Evolutionary conservation across 2,329 filamentous ascomycete genomes (phyloP).

Genomic region (Arthrinium phaeospermum): DNA sequence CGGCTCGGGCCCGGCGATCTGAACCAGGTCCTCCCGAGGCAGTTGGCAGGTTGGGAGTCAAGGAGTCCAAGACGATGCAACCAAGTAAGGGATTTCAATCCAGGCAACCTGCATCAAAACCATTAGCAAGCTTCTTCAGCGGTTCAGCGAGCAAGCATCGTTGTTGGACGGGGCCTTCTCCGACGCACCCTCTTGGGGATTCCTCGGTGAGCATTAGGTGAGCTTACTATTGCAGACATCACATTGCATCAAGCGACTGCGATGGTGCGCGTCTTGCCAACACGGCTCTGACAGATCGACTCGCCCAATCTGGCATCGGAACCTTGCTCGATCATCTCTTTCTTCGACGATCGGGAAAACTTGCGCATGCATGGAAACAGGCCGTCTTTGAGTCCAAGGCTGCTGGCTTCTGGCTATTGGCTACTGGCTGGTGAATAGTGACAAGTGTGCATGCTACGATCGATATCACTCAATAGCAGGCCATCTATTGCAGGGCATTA

Average conservation of each 20-base stretch:
- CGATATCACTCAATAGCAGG: neutral
- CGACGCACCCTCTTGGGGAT: neutral
- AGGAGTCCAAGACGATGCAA: too few relatives aligned
- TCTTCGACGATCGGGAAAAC: neutral
- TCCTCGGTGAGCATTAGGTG: neutral
- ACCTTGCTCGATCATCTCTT: neutral
- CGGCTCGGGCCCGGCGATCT: neutral
- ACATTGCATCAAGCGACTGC: neutral
- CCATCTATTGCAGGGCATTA: slow-evolving; percentile 5
- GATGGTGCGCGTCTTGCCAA: neutral
- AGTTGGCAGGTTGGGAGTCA: too few relatives aligned
- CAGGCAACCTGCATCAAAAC: neutral
- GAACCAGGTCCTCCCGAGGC: too few relatives aligned
- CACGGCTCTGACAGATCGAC: neutral
- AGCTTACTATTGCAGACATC: neutral
- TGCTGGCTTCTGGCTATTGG: neutral
- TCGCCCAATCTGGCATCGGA: neutral
- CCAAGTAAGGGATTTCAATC: too few relatives aligned
- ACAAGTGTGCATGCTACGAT: neutral
- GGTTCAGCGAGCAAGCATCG: neutral
- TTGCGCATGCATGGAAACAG: neutral
- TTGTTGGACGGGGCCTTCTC: neutral
- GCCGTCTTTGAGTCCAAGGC: neutral
- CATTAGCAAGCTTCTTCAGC: neutral
- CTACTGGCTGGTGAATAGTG: neutral